Conservation (phyloP, 371 early-diverging fungal genomes). For the Mortierella sp. region DNA sequence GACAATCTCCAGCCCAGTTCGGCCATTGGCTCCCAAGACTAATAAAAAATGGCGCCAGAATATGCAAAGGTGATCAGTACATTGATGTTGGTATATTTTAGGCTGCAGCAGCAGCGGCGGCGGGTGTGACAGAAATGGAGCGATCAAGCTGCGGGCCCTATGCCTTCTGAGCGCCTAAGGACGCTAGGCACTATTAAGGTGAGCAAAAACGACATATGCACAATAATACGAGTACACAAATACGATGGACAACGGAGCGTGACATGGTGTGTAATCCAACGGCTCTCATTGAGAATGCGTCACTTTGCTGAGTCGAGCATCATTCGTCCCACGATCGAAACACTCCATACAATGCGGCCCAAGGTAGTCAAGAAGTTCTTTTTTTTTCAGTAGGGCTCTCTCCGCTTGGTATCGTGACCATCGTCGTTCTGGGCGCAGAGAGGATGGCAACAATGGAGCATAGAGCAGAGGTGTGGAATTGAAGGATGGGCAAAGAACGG, state of each 20-base stretch:
- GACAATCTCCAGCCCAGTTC: constrained; percentile 52
- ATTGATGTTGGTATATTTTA: background rate
- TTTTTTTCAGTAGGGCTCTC: background rate
- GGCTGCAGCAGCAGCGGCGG: background rate
- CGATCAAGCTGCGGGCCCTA: background rate
- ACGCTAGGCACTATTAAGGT: background rate
- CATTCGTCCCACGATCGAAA: background rate
- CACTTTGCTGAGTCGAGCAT: background rate
- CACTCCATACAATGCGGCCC: background rate
- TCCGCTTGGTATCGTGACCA: background rate
- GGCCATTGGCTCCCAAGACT: constrained; percentile 55
- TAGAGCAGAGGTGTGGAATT: background rate
- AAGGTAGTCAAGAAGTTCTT: background rate
- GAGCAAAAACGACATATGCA: background rate
- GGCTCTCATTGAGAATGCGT: constrained; percentile 12
- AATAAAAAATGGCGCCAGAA: constrained; percentile 7
- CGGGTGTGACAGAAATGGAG: constrained; percentile 10
- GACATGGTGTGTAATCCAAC: constrained; percentile 4
- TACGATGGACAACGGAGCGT: background rate
- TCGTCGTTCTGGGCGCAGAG: constrained; percentile 7
- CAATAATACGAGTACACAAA: background rate
- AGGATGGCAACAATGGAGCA: background rate
- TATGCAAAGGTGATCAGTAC: background rate
- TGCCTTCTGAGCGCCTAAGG: background rate
- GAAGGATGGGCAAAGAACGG: background rate